A percentile compares a stretch with the other conserved stretches of the same genome.
Evolutionary conservation across 192 early-diverging fungal species (phyloP).

Genomic region (Coemansia sp.): DNA sequence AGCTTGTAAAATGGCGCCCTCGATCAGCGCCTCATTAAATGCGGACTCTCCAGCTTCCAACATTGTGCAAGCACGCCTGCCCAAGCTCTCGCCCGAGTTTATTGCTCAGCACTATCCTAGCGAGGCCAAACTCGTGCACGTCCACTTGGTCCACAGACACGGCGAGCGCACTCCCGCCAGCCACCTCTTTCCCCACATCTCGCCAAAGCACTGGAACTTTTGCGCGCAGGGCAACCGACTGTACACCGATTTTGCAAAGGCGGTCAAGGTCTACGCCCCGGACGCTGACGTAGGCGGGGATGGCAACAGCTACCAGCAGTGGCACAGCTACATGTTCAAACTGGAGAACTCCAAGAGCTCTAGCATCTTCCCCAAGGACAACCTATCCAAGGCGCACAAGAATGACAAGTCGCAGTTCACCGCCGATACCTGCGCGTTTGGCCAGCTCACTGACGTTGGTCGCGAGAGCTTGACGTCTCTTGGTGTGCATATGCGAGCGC

Average conservation of each 20-base stretch:
- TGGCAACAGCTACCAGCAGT: background rate
- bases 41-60: constrained; percentile 1
- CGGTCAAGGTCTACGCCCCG: background rate
- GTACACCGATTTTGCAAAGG: constrained; percentile 35
- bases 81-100: constrained; percentile 44
- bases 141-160: constrained; percentile 54
- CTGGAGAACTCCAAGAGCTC: constrained; percentile 1
- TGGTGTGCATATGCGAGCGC: constrained; percentile 54
- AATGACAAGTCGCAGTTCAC: constrained; percentile 16
- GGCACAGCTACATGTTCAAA: constrained; percentile 30
- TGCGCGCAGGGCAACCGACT: constrained; percentile 30
- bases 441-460: constrained; percentile 63
- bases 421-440: constrained; percentile 43
- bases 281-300: background rate
- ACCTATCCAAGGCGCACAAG: constrained; percentile 5
- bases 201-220: constrained; percentile 47
- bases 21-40: background rate
- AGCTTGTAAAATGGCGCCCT: background rate
- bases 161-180: constrained; percentile 48
- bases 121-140: constrained; percentile 42
- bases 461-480: constrained; percentile 52
- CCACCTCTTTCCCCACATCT: constrained; percentile 14
- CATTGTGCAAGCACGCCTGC: constrained; percentile 27
- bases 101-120: constrained; percentile 47
- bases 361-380: constrained; percentile 23